Percentiles rank a stretch among this genome's conserved stretches.
Evolutionary conservation across 2,329 filamentous ascomycete genomes (phyloP).

Genomic region (Mollisia scopiformis): DNA sequence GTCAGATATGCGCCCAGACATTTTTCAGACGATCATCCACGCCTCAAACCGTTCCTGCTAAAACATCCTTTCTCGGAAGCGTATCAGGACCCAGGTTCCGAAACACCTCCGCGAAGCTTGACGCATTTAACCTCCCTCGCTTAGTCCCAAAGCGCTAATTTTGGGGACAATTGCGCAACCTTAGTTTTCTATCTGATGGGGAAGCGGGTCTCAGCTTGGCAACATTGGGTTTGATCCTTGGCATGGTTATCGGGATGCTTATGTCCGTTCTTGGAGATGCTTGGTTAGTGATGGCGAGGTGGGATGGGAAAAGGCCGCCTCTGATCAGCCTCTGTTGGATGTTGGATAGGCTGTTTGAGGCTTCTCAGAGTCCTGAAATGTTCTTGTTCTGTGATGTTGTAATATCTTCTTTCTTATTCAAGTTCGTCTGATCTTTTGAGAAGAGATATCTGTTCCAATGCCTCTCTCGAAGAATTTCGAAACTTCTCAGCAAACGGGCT

Average conservation of each 20-base stretch:
- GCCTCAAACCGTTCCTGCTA: not conserved
- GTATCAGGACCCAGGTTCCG: not conserved
- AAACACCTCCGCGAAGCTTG: not conserved
- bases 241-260: not conserved
- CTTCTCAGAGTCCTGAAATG: not conserved
- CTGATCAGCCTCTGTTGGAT: not conserved
- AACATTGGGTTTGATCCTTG: not conserved
- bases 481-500: not conserved
- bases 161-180: not conserved
- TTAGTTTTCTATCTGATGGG: not conserved
- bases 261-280: not conserved
- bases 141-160: not conserved
- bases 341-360: not conserved
- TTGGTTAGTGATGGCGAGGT: not conserved
- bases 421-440: not conserved
- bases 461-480: not conserved
- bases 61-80: not conserved
- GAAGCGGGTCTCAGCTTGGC: not conserved
- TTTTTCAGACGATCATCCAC: not conserved
- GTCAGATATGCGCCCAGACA: not conserved
- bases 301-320: not conserved
- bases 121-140: slow-evolving; percentile 1
- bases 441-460: not conserved
- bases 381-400: not conserved
- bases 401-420: not conserved